These are phyloP conservation scores for Solanum habrochaites DNA, from an alignment of 257 asterid species.

Conservation along the genomic window DNA sequence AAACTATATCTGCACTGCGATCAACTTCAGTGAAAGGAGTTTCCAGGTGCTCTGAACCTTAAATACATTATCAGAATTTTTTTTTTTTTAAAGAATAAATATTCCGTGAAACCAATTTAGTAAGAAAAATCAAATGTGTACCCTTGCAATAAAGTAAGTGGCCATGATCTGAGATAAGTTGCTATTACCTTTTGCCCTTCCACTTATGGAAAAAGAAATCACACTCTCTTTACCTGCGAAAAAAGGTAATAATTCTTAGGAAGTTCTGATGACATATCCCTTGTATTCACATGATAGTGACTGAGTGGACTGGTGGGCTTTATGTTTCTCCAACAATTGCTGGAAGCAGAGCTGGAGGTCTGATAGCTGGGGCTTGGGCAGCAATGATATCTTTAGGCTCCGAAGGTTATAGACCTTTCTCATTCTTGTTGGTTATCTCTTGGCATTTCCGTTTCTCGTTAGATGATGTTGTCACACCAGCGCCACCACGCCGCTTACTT, in stretches of 20 bases:
- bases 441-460: not conserved
- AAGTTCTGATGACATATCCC: not conserved
- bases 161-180: not conserved
- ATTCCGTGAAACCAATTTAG: not conserved
- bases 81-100: not conserved
- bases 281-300: conserved; percentile 33
- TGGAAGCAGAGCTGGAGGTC: conserved; percentile 97
- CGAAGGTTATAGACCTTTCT: conserved; percentile 42
- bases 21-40: not conserved
- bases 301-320: conserved; percentile 99
- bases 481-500: too few species aligned
- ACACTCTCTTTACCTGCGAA: not conserved
- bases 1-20: not conserved
- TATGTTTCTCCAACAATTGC: conserved; percentile 92
- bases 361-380: conserved; percentile 99
- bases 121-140: not conserved
- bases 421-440: not conserved
- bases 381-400: conserved; percentile 95
- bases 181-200: not conserved
- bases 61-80: not conserved
- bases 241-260: not conserved
- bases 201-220: not conserved
- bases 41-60: not conserved
- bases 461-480: too few species aligned
- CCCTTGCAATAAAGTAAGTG: not conserved